Conservation (phyloP, 331 rosid species). For the Pyrus hybrid region DNA sequence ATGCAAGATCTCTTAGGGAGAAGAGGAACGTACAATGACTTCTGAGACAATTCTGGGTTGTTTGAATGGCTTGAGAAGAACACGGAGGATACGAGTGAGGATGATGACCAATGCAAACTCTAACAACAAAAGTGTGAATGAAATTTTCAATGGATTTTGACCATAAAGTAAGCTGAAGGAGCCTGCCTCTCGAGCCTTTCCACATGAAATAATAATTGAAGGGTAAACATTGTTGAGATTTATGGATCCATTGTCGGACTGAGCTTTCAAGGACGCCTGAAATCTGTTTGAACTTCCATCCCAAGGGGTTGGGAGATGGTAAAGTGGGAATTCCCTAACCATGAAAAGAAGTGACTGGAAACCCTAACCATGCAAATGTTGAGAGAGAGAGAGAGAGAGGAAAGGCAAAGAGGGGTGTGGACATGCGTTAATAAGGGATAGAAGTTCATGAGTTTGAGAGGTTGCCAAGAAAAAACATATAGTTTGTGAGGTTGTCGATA, state of each 20-base stretch:
- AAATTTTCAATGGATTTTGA: slow-evolving; percentile 23
- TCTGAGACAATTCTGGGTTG: slow-evolving; percentile 61
- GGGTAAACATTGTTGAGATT: background rate
- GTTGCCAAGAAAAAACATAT: background rate
- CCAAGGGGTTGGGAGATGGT: slow-evolving; percentile 14
- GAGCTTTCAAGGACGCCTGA: slow-evolving; percentile 3
- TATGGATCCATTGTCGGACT: background rate
- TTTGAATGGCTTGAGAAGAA: slow-evolving; percentile 53
- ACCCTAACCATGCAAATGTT: slow-evolving; percentile 9
- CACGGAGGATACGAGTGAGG: slow-evolving; percentile 26
- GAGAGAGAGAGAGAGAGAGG: background rate
- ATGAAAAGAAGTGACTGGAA: slow-evolving; percentile 23
- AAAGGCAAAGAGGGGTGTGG: slow-evolving; percentile 22
- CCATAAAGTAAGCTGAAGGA: slow-evolving; percentile 26
- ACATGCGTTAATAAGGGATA: slow-evolving; percentile 41
- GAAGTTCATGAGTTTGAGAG: slow-evolving; percentile 8
- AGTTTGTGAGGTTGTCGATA: background rate
- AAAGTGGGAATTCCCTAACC: slow-evolving; percentile 31
- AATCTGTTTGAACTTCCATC: background rate
- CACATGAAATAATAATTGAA: background rate
- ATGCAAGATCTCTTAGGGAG: background rate
- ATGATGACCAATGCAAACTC: slow-evolving; percentile 22
- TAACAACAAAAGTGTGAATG: slow-evolving; percentile 35
- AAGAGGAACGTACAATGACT: slow-evolving; percentile 41
- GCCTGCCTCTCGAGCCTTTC: background rate